phyloP scores from a whole-genome alignment of 2,329 filamentous ascomycete species.

The Stachybotrys chlorohalonatus region DNA sequence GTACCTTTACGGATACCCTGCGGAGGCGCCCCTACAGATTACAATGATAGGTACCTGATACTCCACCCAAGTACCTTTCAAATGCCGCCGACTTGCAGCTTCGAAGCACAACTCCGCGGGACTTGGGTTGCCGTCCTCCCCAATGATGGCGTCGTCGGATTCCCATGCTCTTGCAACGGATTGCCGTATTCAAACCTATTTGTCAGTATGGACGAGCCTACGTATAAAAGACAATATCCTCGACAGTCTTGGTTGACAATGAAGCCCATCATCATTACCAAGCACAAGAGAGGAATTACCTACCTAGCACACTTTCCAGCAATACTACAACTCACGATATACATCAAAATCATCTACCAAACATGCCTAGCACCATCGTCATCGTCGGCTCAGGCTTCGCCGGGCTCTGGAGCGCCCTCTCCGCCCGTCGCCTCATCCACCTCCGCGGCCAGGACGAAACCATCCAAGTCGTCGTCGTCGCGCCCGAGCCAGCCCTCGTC shows the following conservation, averaged over 20 bases:
- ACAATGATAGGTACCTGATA: neutral
- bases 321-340: neutral
- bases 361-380: neutral
- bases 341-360: neutral
- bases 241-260: neutral
- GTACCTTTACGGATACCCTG: neutral
- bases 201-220: neutral
- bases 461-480: slow-evolving; percentile 20
- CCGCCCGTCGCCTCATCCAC: slow-evolving; percentile 18
- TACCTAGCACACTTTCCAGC: too few species aligned
- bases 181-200: neutral
- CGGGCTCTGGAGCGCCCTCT: slow-evolving; percentile 20
- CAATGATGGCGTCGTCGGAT: too few species aligned
- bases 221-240: neutral
- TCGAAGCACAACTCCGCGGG: neutral
- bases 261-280: neutral
- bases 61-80: neutral
- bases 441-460: neutral
- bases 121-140: too few species aligned
- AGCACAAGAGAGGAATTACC: too few species aligned
- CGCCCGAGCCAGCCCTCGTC: slow-evolving; percentile 19
- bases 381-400: slow-evolving; percentile 1
- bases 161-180: neutral
- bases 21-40: neutral
- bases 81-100: neutral